These are phyloP conservation scores for Metschnikowia henanensis DNA, from an alignment of 805 yeast genomes.

Conservation along the genomic window DNA sequence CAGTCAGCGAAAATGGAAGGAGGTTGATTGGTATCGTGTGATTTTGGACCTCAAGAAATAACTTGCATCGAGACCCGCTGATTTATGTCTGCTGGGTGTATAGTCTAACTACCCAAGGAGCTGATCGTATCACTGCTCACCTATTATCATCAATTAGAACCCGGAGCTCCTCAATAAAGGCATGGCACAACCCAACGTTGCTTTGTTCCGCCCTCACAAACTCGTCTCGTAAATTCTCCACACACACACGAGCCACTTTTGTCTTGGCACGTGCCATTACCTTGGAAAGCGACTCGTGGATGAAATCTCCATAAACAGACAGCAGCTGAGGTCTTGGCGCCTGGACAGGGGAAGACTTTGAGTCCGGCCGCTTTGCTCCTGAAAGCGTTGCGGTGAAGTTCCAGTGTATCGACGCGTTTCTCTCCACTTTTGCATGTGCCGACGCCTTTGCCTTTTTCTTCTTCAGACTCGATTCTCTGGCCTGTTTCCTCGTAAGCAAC, in stretches of 20 bases:
- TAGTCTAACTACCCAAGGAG: no score
- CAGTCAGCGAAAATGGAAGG: no score
- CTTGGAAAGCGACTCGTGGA: conserved; percentile 21
- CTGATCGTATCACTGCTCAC: no score
- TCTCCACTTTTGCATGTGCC: conserved; percentile 14
- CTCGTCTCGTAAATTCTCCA: conserved; percentile 40
- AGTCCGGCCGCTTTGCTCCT: conserved; percentile 1
- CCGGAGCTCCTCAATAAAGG: conserved; percentile 61
- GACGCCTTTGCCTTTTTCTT: conserved; percentile 6
- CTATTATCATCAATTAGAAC: conserved; percentile 11
- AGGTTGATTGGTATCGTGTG: no score
- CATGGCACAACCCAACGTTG: conserved; percentile 66
- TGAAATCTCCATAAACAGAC: conserved; percentile 11
- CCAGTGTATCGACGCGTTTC: conserved; percentile 18
- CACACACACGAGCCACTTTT: conserved; percentile 46
- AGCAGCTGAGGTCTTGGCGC: conserved; percentile 11
- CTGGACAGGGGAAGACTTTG: no score
- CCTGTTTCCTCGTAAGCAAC: conserved; percentile 10
- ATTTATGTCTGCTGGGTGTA: no score
- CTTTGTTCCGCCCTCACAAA: conserved; percentile 47
- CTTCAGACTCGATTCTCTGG: conserved; percentile 26
- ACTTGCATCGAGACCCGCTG: no score
- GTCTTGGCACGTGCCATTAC: conserved; percentile 54
- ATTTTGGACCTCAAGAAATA: no score
- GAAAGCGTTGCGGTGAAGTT: conserved; percentile 14